phyloP scores from a whole-genome alignment of 116 monocot species.

The Posidonia oceanica region DNA sequence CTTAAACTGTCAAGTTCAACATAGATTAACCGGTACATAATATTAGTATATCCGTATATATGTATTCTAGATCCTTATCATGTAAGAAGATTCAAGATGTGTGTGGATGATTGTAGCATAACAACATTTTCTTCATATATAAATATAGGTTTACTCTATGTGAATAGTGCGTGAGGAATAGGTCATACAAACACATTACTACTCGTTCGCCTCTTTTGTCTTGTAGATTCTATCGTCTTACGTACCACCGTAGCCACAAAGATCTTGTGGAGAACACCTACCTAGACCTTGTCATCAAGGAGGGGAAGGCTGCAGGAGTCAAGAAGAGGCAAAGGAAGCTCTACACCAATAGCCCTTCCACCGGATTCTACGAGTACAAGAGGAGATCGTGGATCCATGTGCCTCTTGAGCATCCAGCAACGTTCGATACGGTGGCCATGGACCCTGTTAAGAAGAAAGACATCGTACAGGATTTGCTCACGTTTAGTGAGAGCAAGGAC shows the following conservation, averaged over 20 bases:
- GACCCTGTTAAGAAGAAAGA: conserved; percentile 31
- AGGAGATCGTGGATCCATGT: conserved; percentile 36
- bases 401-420: conserved; percentile 48
- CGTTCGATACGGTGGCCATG: conserved; percentile 52
- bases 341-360: conserved; percentile 15
- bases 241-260: conserved; percentile 25
- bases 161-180: too few species aligned
- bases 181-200: too few species aligned
- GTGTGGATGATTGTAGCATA: too few species aligned
- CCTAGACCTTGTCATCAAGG: conserved; percentile 16
- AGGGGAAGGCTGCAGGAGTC: conserved; percentile 16
- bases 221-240: conserved; percentile 9
- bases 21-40: too few species aligned
- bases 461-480: conserved; percentile 25
- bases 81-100: too few species aligned
- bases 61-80: too few species aligned
- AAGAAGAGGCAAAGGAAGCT: conserved; percentile 26
- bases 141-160: too few species aligned
- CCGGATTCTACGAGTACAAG: not conserved
- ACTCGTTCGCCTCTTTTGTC: too few species aligned
- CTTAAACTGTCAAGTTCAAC: too few species aligned
- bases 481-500: conserved; percentile 32
- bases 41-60: too few species aligned
- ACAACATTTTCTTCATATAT: too few species aligned
- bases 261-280: conserved; percentile 13